Conservation (phyloP, 192 early-diverging fungal species). For the Backusella westeae region DNA sequence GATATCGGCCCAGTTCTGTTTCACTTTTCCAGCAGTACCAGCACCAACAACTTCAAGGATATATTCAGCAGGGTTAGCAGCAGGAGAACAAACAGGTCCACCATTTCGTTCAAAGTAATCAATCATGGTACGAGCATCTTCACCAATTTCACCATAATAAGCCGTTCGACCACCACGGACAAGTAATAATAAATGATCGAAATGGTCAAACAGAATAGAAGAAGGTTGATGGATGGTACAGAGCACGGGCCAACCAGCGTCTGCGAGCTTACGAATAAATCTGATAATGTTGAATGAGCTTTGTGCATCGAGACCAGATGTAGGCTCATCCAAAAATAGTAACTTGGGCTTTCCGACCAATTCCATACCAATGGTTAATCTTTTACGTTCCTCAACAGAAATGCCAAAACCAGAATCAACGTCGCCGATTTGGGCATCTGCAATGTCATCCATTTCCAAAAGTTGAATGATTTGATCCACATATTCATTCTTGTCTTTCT, state of each 20-base stretch:
- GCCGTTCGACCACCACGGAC: conserved; percentile 76
- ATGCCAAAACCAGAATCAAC: conserved; percentile 72
- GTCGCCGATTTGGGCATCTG: conserved; percentile 70
- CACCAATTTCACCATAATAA: conserved; percentile 81
- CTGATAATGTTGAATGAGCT: conserved; percentile 73
- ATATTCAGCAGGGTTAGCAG: conserved; percentile 84
- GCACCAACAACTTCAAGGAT: conserved; percentile 81
- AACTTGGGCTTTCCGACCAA: conserved; percentile 74
- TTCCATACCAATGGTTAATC: conserved; percentile 84
- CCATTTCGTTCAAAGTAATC: conserved; percentile 75
- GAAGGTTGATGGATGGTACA: conserved; percentile 90
- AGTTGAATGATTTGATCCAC: conserved; percentile 76
- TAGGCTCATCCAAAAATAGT: conserved; percentile 90
- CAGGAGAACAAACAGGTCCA: conserved; percentile 56
- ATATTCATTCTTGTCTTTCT: conserved; percentile 63
- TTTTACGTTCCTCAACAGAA: conserved; percentile 84
- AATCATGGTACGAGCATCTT: conserved; percentile 61
- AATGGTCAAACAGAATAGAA: conserved; percentile 76
- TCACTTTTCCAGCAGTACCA: conserved; percentile 34
- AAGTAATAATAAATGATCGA: conserved; percentile 79
- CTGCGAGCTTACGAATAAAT: conserved; percentile 66
- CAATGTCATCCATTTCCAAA: conserved; percentile 71
- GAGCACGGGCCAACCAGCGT: conserved; percentile 66
- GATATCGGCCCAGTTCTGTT: conserved; percentile 68
- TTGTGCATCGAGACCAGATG: conserved; percentile 80